phyloP scores from a whole-genome alignment of 2,329 filamentous ascomycete species.

The Diaporthe batatas region DNA sequence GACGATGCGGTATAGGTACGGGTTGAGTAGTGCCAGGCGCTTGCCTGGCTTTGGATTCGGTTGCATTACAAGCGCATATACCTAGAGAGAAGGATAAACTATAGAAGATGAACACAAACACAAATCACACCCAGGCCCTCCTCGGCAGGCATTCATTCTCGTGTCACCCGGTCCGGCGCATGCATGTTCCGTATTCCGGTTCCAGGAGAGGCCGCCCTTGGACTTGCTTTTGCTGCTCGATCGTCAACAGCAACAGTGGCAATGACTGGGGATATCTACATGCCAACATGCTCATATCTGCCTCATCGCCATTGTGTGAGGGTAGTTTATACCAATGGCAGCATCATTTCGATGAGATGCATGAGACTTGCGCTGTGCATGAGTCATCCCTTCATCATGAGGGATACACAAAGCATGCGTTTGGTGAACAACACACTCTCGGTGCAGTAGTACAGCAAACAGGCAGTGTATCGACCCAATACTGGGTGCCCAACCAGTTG shows the following conservation, averaged over 20 bases:
- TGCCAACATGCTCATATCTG: not conserved
- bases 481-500: not conserved
- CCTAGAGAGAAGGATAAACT: not conserved
- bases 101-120: conserved; percentile 1
- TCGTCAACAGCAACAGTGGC: not conserved
- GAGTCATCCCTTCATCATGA: conserved; percentile 24
- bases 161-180: no score
- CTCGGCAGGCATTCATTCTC: not conserved
- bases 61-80: conserved; percentile 28
- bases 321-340: not conserved
- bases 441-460: not conserved
- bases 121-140: not conserved
- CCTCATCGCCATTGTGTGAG: not conserved
- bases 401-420: not conserved
- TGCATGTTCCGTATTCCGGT: not conserved
- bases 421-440: no score
- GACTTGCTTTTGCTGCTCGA: not conserved
- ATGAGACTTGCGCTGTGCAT: not conserved
- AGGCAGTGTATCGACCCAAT: not conserved
- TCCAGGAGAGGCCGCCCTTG: not conserved
- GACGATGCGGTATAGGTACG: not conserved
- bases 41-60: conserved; percentile 1
- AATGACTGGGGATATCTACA: not conserved
- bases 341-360: not conserved
- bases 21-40: conserved; percentile 1